A percentile compares a stretch with the other conserved stretches of the same genome.
phyloP scores from a whole-genome alignment of 2,329 filamentous ascomycete species.

The Coniochaeta ligniaria region DNA sequence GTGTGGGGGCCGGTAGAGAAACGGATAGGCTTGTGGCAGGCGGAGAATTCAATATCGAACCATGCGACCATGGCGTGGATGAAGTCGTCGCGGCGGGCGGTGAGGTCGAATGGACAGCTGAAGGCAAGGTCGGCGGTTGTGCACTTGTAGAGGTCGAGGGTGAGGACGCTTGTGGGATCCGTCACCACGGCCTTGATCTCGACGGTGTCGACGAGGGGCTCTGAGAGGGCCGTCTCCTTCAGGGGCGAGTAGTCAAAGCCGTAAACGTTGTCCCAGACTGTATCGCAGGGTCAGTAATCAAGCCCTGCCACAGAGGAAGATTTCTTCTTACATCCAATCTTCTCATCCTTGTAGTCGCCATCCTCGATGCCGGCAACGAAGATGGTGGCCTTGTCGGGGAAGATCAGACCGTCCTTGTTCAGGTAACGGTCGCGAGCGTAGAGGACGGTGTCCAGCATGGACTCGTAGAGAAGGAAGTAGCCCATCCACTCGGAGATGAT shows the following conservation, averaged over 20 bases:
- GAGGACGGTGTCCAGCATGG: conserved; percentile 96
- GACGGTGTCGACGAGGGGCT: conserved; percentile 95
- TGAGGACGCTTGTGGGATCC: conserved; percentile 77
- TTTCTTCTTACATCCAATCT: conserved; percentile 81
- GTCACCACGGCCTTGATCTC: conserved; percentile 96
- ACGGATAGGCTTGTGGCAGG: conserved; percentile 94
- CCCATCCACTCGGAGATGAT: conserved; percentile 99
- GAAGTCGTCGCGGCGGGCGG: conserved; percentile 81
- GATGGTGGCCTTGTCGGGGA: conserved; percentile 98
- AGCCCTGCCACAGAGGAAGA: too few species aligned
- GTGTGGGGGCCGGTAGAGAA: conserved; percentile 97
- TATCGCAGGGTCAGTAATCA: neutral
- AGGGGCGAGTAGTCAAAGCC: conserved; percentile 95
- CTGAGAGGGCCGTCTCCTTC: conserved; percentile 86
- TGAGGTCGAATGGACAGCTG: conserved; percentile 67
- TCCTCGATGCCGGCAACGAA: conserved; percentile 97
- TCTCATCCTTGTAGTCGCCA: conserved; percentile 99
- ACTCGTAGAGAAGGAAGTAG: conserved; percentile 97
- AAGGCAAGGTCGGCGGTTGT: conserved; percentile 79
- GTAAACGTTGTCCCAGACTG: conserved; percentile 99
- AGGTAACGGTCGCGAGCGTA: conserved; percentile 95
- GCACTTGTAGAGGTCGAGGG: conserved; percentile 90
- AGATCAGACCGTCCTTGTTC: conserved; percentile 80
- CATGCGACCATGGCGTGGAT: conserved; percentile 93
- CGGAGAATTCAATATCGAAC: conserved; percentile 99